phyloP scores from a whole-genome alignment of 2,329 filamentous ascomycete genomes.

The Trichophyton schoenleinii region DNA sequence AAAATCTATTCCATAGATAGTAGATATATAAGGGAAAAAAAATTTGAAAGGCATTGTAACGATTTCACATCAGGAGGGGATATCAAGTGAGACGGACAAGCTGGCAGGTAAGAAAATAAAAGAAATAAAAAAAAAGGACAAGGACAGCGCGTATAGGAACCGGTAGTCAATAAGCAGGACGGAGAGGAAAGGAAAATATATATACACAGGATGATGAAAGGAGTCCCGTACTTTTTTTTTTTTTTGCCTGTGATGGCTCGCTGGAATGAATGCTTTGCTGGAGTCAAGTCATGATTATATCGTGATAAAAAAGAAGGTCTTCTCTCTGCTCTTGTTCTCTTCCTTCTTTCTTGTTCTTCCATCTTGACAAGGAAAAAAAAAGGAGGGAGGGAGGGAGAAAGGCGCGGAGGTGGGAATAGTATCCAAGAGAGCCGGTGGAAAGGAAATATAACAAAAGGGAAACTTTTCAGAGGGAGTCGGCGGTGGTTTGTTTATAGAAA shows the following conservation, averaged over 20 bases:
- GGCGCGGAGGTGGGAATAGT: not conserved
- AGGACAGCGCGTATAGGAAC: constrained; percentile 11
- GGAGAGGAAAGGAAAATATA: constrained; percentile 4
- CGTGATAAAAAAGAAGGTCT: not conserved
- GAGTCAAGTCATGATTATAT: constrained; percentile 1
- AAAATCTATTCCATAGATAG: not conserved
- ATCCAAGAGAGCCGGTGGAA: not conserved
- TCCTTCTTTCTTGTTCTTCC: not conserved
- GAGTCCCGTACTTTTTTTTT: not conserved
- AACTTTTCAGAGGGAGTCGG: not conserved
- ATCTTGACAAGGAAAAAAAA: not conserved
- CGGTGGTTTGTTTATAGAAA: not conserved
- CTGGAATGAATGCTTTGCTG: not conserved
- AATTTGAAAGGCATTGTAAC: constrained; percentile 11
- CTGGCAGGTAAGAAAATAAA: constrained; percentile 7
- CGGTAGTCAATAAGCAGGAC: constrained; percentile 11
- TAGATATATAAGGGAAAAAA: constrained; percentile 1
- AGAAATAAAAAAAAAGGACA: not conserved
- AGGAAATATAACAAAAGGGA: constrained; percentile 1
- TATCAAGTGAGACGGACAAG: constrained; percentile 6
- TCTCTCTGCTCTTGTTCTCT: not conserved
- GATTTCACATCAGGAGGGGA: constrained; percentile 3
- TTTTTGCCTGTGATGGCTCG: constrained; percentile 1
- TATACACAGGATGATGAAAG: constrained; percentile 4
- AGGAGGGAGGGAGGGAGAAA: not conserved